Evolutionary conservation across 1,284 basidiomycete genomes (phyloP), one percentile per base, ranked within the genome.

Genomic region (Grifola frondosa): DNA sequence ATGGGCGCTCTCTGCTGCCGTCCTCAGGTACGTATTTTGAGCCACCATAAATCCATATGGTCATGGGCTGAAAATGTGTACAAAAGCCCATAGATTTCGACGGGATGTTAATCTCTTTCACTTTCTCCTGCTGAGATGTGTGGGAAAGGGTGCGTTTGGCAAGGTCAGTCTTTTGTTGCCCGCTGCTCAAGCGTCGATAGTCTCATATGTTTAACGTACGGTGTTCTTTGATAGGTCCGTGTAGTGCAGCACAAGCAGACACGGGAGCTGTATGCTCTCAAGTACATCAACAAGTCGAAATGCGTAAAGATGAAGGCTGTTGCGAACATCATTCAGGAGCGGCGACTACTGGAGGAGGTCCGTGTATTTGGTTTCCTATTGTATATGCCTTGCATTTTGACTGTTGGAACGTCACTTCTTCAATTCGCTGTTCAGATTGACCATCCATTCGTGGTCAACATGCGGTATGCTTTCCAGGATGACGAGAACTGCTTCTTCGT

Each of bases 401-500:
- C 10, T n/a, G n/a, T n/a, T n/a, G 12, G 6, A 15, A 13, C 25
- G 8, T 34, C 19, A 10, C 15, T 25, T 26, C 21, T 6, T n/a
- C 30, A 6, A 13, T 25, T 35, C 20, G 40, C 29, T 24, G 26
- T 16, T 33, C 51, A 97, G 91, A 88, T 97, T 58, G 95, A 99
- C 68, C 94, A 96, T 57, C 91, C 95, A 0, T 98, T 91, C 62
- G 86, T 98, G 41, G 96, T 97, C 65, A 98, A 98, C 66, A 62
- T 99, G 63, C 84, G 96, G 37, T 98, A 98, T 65, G 96, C 96
- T 13, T 99, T 99, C 65, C 96, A 99, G 65, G 96, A 99, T 63
- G 96, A 98, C 61, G 96, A 98, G 64, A 98, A 99, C 65, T 94
- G 96, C 59, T 99, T 99, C 76, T 98, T 98, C 64, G 96, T 98